Evolutionary conservation across 1,284 basidiomycete genomes (phyloP).

Genomic region (Ceratobasidium sp.): DNA sequence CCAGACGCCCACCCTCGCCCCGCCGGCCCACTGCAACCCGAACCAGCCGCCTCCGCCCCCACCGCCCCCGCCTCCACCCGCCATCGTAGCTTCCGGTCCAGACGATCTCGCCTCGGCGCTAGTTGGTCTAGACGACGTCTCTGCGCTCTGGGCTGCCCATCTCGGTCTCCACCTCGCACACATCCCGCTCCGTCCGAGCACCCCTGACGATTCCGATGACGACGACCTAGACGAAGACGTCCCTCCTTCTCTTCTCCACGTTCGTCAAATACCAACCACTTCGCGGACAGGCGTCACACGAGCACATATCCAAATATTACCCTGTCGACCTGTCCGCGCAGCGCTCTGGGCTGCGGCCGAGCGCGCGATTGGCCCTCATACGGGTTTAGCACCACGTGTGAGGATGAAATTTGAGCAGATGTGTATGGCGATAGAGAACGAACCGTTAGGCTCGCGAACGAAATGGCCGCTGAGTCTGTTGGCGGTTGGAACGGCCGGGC

Average conservation of each 20-base stretch:
- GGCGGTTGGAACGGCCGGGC: slow-evolving; percentile 66
- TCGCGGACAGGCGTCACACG: slow-evolving; percentile 44
- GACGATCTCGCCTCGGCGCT: slow-evolving; percentile 65
- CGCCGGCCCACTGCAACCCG: not conserved
- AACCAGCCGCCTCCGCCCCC: slow-evolving; percentile 15
- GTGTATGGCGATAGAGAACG: slow-evolving; percentile 53
- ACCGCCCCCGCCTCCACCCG: slow-evolving; percentile 41
- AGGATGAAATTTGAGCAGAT: slow-evolving; percentile 63
- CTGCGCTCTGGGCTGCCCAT: slow-evolving; percentile 25
- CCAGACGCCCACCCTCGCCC: slow-evolving; percentile 11
- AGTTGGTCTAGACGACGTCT: slow-evolving; percentile 68
- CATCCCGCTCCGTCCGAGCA: slow-evolving; percentile 23
- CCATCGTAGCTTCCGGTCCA: slow-evolving; percentile 22
- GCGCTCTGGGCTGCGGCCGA: slow-evolving; percentile 42
- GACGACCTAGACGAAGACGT: slow-evolving; percentile 2
- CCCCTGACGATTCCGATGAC: slow-evolving; percentile 29
- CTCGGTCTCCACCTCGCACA: slow-evolving; percentile 23
- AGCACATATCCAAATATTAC: slow-evolving; percentile 35
- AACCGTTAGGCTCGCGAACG: slow-evolving; percentile 55
- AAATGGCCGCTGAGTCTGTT: slow-evolving; percentile 67
- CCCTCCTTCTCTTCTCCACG: not conserved
- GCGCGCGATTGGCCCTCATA: slow-evolving; percentile 27
- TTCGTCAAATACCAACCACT: slow-evolving; percentile 12
- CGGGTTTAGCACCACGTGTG: slow-evolving; percentile 58
- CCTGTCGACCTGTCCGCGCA: slow-evolving; percentile 13